Percentiles rank a stretch among this genome's conserved stretches.
Conservation (phyloP, 129 eudicot genomes). For the Solidago caesia region DNA sequence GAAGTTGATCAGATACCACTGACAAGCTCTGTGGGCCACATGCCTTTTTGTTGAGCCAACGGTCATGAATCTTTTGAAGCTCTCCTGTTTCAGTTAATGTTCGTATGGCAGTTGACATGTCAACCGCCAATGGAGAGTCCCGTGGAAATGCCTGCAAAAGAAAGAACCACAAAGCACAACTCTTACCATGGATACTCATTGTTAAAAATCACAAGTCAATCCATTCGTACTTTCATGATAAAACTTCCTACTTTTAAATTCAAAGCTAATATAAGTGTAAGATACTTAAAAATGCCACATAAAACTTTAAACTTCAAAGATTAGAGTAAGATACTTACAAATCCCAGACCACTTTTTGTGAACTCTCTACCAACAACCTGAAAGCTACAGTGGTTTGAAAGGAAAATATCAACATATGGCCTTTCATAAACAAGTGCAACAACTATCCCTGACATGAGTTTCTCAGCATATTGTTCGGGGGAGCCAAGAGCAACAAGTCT, state of each 20-base stretch:
- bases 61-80: not conserved
- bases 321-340: not conserved
- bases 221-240: not conserved
- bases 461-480: not conserved
- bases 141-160: not conserved
- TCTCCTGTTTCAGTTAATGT: not conserved
- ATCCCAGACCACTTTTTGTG: not conserved
- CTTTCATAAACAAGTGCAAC: not conserved
- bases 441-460: not conserved
- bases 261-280: too few relatives aligned
- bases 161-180: not conserved
- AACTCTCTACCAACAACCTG: not conserved
- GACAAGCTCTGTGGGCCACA: slow-evolving; percentile 9
- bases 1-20: not conserved
- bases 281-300: too few relatives aligned
- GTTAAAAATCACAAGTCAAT: not conserved
- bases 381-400: not conserved
- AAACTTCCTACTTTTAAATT: too few relatives aligned
- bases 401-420: not conserved
- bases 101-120: not conserved
- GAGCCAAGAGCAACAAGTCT: not conserved
- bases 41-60: not conserved
- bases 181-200: not conserved
- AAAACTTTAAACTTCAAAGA: too few relatives aligned
- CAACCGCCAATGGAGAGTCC: slow-evolving; percentile 7